Evolutionary conservation across 768 basidiomycete genomes (phyloP).

Genomic region (Guyanaporus albipodus): DNA sequence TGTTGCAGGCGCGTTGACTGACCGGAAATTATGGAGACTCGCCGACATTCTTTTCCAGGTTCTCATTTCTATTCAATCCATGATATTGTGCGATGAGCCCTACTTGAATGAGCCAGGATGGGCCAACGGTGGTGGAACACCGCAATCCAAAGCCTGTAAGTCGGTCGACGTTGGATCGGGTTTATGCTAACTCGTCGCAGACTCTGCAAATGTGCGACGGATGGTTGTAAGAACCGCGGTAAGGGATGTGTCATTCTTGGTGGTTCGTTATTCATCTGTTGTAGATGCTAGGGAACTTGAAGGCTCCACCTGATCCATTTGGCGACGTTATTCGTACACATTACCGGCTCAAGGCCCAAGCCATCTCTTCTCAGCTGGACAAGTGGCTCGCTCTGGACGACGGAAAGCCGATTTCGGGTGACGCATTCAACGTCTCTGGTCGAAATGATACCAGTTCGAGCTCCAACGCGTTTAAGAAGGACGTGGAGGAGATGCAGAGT

Average conservation of each 20-base stretch:
- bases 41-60: constrained; percentile 39
- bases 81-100: constrained; percentile 92
- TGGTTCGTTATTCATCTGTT: constrained; percentile 8
- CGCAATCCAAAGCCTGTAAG: constrained; percentile 75
- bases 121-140: constrained; percentile 68
- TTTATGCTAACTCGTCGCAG: constrained; percentile 36
- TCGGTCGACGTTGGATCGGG: not conserved
- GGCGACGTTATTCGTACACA: constrained; percentile 85
- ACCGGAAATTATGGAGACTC: not conserved
- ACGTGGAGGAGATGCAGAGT: constrained; percentile 68
- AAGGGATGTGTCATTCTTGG: constrained; percentile 20
- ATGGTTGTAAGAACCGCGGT: constrained; percentile 92
- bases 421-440: constrained; percentile 46
- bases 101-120: constrained; percentile 93
- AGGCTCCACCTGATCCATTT: constrained; percentile 81
- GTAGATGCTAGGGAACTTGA: constrained; percentile 83
- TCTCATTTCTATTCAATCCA: constrained; percentile 91
- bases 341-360: constrained; percentile 78
- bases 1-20: constrained; percentile 62
- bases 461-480: constrained; percentile 59
- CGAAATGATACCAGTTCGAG: constrained; percentile 42
- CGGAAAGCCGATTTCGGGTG: constrained; percentile 51
- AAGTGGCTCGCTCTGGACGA: constrained; percentile 78
- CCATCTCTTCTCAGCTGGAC: constrained; percentile 70
- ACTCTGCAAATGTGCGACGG: constrained; percentile 87